These are phyloP conservation scores for Pholiota adiposa DNA, from an alignment of 1,284 basidiomycete species.

Conservation along the genomic window DNA sequence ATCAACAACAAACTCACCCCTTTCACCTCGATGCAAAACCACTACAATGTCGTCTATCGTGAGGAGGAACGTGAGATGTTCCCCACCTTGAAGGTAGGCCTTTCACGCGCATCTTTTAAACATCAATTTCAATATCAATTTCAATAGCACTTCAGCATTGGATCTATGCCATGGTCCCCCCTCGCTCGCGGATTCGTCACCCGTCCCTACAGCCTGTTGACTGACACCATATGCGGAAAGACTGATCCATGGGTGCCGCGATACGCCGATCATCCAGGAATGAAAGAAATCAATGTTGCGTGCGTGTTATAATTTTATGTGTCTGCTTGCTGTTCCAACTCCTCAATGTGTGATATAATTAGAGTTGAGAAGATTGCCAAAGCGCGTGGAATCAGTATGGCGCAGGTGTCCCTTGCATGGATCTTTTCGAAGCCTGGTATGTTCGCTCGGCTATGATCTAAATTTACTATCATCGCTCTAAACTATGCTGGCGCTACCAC, in stretches of 20 bases:
- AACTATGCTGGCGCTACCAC: neutral
- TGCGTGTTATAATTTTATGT: constrained; percentile 16
- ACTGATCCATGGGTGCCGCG: too few relatives aligned
- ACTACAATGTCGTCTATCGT: constrained; percentile 59
- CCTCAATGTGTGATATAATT: neutral
- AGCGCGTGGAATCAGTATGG: constrained; percentile 56
- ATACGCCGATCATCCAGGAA: neutral
- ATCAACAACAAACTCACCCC: constrained; percentile 60
- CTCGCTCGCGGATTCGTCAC: constrained; percentile 52
- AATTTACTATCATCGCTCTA: too few relatives aligned
- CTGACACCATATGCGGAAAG: constrained; percentile 35
- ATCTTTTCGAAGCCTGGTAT: constrained; percentile 42
- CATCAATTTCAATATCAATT: too few relatives aligned
- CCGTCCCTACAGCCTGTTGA: constrained; percentile 37
- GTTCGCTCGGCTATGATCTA: too few relatives aligned
- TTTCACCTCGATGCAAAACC: constrained; percentile 77
- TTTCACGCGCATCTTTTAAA: too few relatives aligned
- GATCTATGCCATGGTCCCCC: constrained; percentile 55
- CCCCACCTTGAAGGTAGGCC: constrained; percentile 54
- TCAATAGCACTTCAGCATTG: constrained; percentile 39
- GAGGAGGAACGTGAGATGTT: constrained; percentile 76
- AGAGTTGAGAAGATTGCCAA: constrained; percentile 60
- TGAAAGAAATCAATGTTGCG: constrained; percentile 37
- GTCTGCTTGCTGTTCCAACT: neutral
- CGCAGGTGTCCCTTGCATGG: constrained; percentile 67